phyloP scores from a whole-genome alignment of 352 stramenopile species.

The Phytophthora brassicae region DNA sequence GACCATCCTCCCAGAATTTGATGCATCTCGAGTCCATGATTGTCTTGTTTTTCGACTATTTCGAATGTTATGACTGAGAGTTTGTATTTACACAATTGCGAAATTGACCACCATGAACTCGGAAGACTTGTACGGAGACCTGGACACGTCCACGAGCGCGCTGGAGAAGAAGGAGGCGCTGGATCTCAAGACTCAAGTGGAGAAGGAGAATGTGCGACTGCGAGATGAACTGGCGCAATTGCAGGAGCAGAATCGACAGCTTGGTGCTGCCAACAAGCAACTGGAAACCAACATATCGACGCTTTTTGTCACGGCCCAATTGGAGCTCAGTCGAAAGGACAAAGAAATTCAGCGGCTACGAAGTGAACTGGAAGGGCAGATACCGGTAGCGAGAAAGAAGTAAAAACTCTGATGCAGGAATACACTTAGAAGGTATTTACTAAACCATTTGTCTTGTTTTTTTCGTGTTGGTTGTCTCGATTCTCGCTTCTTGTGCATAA shows the following conservation, averaged over 20 bases:
- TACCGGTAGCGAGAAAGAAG: constrained; percentile 11
- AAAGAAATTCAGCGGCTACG: constrained; percentile 74
- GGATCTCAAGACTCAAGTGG: constrained; percentile 51
- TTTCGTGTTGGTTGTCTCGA: constrained; percentile 29
- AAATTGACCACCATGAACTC: neutral
- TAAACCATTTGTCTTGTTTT: constrained; percentile 27
- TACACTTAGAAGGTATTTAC: too few relatives aligned
- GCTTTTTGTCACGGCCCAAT: constrained; percentile 73
- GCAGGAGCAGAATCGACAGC: constrained; percentile 59
- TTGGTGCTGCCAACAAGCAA: constrained; percentile 58
- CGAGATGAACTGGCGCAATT: constrained; percentile 58
- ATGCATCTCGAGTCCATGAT: constrained; percentile 65
- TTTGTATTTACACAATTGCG: constrained; percentile 20
- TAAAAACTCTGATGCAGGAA: too few relatives aligned
- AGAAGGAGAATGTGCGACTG: constrained; percentile 57
- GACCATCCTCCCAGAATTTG: constrained; percentile 81
- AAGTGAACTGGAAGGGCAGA: constrained; percentile 36
- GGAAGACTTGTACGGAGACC: constrained; percentile 78
- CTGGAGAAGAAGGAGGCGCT: constrained; percentile 66
- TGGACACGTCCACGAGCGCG: constrained; percentile 77
- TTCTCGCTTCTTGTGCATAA: constrained; percentile 34
- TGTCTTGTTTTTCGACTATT: constrained; percentile 12
- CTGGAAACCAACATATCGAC: constrained; percentile 76
- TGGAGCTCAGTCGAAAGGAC: constrained; percentile 78
- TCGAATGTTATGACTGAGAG: constrained; percentile 18